These are phyloP conservation scores for Amanita inopinata DNA, from an alignment of 768 basidiomycete genomes.

Conservation along the genomic window DNA sequence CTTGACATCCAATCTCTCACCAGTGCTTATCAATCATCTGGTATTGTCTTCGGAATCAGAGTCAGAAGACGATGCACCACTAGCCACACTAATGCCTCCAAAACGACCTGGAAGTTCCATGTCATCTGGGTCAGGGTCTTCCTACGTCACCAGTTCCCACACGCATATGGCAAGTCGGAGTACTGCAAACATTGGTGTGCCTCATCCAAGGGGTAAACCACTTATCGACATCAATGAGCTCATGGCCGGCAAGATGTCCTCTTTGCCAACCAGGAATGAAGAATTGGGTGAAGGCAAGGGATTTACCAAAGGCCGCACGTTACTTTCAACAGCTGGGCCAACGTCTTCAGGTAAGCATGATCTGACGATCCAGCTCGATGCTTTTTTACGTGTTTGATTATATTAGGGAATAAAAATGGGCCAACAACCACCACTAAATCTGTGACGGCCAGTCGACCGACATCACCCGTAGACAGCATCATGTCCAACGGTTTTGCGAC, in stretches of 20 bases:
- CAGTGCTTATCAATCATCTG: background rate
- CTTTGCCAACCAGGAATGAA: constrained; percentile 13
- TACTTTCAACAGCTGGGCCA: constrained; percentile 7
- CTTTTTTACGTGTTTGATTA: background rate
- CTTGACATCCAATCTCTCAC: background rate
- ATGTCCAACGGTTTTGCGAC: constrained; percentile 6
- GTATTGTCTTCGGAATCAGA: constrained; percentile 21
- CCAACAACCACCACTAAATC: background rate
- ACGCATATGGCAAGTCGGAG: background rate
- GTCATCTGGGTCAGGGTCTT: constrained; percentile 17
- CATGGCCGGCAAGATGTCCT: constrained; percentile 18
- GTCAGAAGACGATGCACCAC: constrained; percentile 50
- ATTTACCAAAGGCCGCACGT: constrained; percentile 14
- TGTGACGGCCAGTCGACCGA: constrained; percentile 1
- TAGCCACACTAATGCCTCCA: constrained; percentile 52
- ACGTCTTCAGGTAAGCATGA: background rate
- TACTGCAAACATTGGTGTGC: constrained; percentile 21
- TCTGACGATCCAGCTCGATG: background rate
- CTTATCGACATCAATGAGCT: constrained; percentile 43
- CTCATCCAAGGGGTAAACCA: constrained; percentile 26
- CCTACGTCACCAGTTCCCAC: background rate
- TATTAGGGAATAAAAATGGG: background rate
- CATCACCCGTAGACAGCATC: constrained; percentile 6
- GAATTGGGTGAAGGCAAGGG: constrained; percentile 33
- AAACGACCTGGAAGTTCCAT: constrained; percentile 58